A percentile compares a stretch with the other conserved stretches of the same genome.
Evolutionary conservation across 2,329 filamentous ascomycete genomes (phyloP).

Genomic region (Aspergillus pseudoviridinutans): DNA sequence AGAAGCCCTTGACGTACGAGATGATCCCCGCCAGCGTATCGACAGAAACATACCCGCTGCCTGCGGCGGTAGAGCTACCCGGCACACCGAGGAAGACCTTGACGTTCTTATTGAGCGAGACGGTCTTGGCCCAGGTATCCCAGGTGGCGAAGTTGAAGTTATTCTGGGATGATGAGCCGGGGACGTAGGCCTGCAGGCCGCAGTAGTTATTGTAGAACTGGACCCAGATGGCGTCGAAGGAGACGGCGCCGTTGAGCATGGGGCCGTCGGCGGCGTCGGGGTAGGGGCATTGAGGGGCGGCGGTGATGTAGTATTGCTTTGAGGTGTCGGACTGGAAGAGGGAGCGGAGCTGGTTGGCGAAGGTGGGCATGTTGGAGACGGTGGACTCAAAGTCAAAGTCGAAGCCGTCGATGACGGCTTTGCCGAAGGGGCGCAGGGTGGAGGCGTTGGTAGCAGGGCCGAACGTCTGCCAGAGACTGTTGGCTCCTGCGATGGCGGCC

Average conservation of each 20-base stretch:
- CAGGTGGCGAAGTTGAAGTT: constrained; percentile 62
- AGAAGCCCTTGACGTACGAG: constrained; percentile 51
- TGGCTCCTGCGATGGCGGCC: constrained; percentile 54
- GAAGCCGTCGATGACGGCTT: constrained; percentile 66
- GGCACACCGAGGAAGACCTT: constrained; percentile 62
- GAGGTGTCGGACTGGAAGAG: constrained; percentile 50
- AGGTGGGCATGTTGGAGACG: constrained; percentile 57
- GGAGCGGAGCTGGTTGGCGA: constrained; percentile 55
- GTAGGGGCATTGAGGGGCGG: constrained; percentile 65
- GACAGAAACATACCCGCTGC: constrained; percentile 53
- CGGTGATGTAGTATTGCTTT: constrained; percentile 58
- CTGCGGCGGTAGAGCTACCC: constrained; percentile 50
- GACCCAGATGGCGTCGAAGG: constrained; percentile 59
- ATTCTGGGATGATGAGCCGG: constrained; percentile 43
- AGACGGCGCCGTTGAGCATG: constrained; percentile 52
- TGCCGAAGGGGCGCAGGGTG: constrained; percentile 62
- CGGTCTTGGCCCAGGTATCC: constrained; percentile 61
- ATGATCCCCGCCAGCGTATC: constrained; percentile 50
- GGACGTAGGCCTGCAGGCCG: constrained; percentile 52
- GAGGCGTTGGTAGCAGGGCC: constrained; percentile 51
- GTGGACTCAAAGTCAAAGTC: constrained; percentile 70
- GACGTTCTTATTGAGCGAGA: constrained; percentile 56
- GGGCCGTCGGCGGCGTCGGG: constrained; percentile 58
- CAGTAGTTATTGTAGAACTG: constrained; percentile 71
- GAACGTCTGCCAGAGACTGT: constrained; percentile 67